Percentiles rank a stretch among this genome's conserved stretches.
These are phyloP conservation scores for Penicillium argentinense DNA, from an alignment of 495 filamentous ascomycete species.

Conservation along the genomic window DNA sequence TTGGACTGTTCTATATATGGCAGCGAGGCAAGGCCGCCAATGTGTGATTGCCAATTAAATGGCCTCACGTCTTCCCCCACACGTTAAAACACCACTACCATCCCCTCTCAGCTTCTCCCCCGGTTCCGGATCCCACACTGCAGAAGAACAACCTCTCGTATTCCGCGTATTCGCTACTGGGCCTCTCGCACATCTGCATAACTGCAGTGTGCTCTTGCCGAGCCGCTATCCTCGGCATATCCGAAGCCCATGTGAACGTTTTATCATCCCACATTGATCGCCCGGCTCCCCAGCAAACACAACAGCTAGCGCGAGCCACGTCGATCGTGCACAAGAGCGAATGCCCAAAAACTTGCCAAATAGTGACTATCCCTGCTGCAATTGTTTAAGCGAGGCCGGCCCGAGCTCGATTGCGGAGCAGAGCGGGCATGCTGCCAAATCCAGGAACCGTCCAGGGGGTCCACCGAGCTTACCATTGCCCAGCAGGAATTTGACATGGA, in stretches of 20 bases:
- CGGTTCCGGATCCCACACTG: too few species aligned
- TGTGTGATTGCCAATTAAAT: too few species aligned
- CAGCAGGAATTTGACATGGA: too few species aligned
- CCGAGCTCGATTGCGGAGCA: conserved; percentile 3
- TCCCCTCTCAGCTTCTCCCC: too few species aligned
- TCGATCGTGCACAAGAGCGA: conserved; percentile 3
- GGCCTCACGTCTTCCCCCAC: too few species aligned
- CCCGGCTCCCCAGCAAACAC: background rate
- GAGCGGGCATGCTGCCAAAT: background rate
- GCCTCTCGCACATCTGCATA: background rate
- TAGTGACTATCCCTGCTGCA: conserved; percentile 22
- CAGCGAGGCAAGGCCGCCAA: too few species aligned
- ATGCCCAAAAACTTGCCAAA: conserved; percentile 12
- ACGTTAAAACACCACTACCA: too few species aligned
- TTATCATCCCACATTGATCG: background rate
- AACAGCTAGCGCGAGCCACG: background rate
- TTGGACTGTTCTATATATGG: too few species aligned
- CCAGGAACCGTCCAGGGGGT: conserved; percentile 17
- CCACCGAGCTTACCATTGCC: too few species aligned
- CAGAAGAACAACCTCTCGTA: background rate
- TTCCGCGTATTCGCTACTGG: conserved; percentile 9
- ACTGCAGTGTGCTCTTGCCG: background rate
- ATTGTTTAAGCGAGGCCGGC: conserved; percentile 26
- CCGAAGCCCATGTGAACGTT: conserved; percentile 2
- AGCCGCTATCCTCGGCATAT: conserved; percentile 5